phyloP scores from a whole-genome alignment of 257 asterid genomes.

The Hygrophila difformis region DNA sequence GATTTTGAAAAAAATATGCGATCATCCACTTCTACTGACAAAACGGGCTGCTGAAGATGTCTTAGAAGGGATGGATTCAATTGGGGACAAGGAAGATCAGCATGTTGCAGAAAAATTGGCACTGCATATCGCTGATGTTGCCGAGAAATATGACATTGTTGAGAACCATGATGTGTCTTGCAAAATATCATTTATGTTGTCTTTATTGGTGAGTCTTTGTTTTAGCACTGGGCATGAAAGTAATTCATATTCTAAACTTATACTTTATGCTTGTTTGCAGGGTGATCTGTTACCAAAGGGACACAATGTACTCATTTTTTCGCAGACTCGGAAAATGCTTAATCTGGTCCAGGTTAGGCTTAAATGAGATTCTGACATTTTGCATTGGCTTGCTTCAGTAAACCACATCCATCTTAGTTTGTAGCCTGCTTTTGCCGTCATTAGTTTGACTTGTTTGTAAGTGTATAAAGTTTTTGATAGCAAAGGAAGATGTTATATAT shows the following conservation, averaged over 20 bases:
- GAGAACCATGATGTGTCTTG: slow-evolving; percentile 70
- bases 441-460: no score
- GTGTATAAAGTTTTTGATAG: no score
- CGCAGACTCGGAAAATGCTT: slow-evolving; percentile 95
- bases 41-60: slow-evolving; percentile 98
- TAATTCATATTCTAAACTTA: background rate
- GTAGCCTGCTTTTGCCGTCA: no score
- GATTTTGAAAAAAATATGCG: slow-evolving; percentile 93
- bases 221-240: background rate
- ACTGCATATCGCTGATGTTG: slow-evolving; percentile 81
- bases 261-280: slow-evolving; percentile 31
- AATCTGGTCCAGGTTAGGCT: slow-evolving; percentile 65
- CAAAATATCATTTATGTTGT: slow-evolving; percentile 68
- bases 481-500: no score
- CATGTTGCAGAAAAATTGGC: slow-evolving; percentile 81
- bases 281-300: slow-evolving; percentile 74
- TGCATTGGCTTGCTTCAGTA: slow-evolving; percentile 8
- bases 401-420: slow-evolving; percentile 5
- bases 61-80: slow-evolving; percentile 88
- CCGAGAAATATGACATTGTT: slow-evolving; percentile 59
- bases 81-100: slow-evolving; percentile 52
- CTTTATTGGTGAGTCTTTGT: slow-evolving; percentile 54
- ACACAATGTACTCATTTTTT: slow-evolving; percentile 86
- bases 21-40: slow-evolving; percentile 85
- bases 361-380: slow-evolving; percentile 12